Conservation (phyloP, 2,329 filamentous ascomycete species). For the Beauveria medogensis region DNA sequence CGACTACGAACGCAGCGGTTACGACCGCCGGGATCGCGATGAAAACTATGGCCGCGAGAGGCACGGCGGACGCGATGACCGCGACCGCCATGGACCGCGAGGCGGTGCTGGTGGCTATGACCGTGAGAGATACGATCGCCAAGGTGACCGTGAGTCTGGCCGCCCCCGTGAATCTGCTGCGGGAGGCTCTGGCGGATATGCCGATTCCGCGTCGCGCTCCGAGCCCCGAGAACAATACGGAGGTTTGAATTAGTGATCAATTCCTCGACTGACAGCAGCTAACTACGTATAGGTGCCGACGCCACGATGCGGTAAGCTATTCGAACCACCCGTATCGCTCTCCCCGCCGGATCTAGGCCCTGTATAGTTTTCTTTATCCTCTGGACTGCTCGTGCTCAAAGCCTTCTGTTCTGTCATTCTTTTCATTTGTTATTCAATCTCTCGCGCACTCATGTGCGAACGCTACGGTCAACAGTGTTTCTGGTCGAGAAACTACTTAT, state of each 20-base stretch:
- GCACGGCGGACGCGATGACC: conserved; percentile 38
- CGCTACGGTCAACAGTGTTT: conserved; percentile 12
- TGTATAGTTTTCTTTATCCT: conserved; percentile 7
- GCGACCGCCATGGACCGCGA: conserved; percentile 33
- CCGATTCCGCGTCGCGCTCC: conserved; percentile 33
- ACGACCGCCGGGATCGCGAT: conserved; percentile 29
- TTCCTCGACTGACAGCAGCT: conserved; percentile 14
- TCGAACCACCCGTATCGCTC: neutral
- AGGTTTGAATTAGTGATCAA: conserved; percentile 26
- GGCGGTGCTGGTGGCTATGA: conserved; percentile 37
- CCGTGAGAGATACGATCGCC: conserved; percentile 41
- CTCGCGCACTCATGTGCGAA: neutral
- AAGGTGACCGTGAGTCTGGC: conserved; percentile 31
- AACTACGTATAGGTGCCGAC: conserved; percentile 24
- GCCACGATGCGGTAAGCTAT: conserved; percentile 19
- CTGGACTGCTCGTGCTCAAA: conserved; percentile 1
- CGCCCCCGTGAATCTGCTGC: conserved; percentile 32
- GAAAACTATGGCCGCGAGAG: conserved; percentile 31
- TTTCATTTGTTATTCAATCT: conserved; percentile 16
- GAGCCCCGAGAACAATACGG: conserved; percentile 37
- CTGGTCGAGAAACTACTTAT: conserved; percentile 24
- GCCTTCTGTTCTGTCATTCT: conserved; percentile 17
- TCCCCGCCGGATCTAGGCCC: conserved; percentile 2
- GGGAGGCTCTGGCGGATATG: conserved; percentile 28
- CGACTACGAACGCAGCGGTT: conserved; percentile 43